Conservation (phyloP, 768 basidiomycete species). For the Mycena floridula region DNA sequence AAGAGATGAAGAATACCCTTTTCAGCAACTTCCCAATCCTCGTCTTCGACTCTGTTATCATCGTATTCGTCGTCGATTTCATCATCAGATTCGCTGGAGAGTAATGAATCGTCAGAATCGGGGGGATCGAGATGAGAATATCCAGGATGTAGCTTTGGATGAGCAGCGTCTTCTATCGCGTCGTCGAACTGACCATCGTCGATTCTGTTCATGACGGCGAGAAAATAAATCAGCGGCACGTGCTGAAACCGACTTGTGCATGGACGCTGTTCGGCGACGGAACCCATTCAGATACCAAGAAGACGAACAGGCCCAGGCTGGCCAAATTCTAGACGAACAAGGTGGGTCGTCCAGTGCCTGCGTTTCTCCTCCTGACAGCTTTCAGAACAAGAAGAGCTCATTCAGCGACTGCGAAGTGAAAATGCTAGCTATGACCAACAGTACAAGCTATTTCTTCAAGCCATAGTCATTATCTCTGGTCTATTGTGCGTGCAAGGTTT, state of each 20-base stretch:
- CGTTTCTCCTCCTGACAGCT: background rate
- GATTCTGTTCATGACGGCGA: conserved; percentile 22
- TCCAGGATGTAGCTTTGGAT: conserved; percentile 23
- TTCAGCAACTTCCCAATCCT: conserved; percentile 86
- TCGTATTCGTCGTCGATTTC: conserved; percentile 44
- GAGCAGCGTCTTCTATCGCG: conserved; percentile 29
- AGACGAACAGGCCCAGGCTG: conserved; percentile 23
- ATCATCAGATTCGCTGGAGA: conserved; percentile 27
- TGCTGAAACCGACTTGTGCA: conserved; percentile 4
- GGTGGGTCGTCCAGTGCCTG: conserved; percentile 22
- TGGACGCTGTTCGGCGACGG: conserved; percentile 41
- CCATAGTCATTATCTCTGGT: conserved; percentile 37
- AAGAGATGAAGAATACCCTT: conserved; percentile 41
- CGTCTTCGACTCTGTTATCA: conserved; percentile 68
- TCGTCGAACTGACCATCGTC: conserved; percentile 61
- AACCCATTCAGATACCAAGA: conserved; percentile 35
- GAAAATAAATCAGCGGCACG: no score
- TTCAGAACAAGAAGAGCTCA: conserved; percentile 57
- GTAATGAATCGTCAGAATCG: conserved; percentile 17
- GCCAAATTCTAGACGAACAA: conserved; percentile 45
- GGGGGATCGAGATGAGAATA: conserved; percentile 37
- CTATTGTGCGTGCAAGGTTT: conserved; percentile 32
- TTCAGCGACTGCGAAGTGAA: conserved; percentile 40
- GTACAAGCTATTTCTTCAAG: conserved; percentile 32
- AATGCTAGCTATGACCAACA: conserved; percentile 36